These are phyloP conservation scores for Phyllosticta citriasiana DNA, from an alignment of 2,329 filamentous ascomycete genomes.

Conservation along the genomic window DNA sequence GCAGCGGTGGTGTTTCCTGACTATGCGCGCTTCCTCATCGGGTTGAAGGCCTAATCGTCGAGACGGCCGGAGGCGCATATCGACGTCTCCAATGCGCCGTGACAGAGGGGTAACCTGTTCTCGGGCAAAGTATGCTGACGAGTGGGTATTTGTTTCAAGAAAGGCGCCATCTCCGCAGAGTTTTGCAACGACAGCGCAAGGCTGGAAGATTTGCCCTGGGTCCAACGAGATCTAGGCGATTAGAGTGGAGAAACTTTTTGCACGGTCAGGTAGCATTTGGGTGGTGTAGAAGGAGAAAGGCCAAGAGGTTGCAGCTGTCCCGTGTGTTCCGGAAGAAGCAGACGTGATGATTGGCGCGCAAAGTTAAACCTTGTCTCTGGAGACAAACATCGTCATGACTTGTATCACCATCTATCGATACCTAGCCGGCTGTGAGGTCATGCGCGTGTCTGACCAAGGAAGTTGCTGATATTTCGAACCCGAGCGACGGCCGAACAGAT, in stretches of 20 bases:
- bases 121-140: neutral
- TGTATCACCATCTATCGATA: neutral
- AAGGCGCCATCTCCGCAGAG: neutral
- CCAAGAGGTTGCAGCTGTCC: neutral
- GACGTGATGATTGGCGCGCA: neutral
- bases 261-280: neutral
- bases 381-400: neutral
- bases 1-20: neutral
- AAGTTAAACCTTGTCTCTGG: neutral
- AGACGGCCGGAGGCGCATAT: neutral
- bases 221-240: neutral
- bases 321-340: neutral
- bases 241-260: neutral
- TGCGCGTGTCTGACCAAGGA: neutral
- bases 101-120: neutral
- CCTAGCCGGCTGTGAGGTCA: neutral
- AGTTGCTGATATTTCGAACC: neutral
- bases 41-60: neutral
- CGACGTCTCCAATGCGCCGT: neutral
- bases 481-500: neutral
- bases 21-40: neutral
- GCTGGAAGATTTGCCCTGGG: neutral
- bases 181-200: neutral
- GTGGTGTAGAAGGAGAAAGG: neutral
- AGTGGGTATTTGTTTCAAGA: neutral